Evolutionary conservation across 2,329 filamentous ascomycete species (phyloP), one percentile per base, ranked within the genome.

Genomic region (Graphilbum fragrans): DNA sequence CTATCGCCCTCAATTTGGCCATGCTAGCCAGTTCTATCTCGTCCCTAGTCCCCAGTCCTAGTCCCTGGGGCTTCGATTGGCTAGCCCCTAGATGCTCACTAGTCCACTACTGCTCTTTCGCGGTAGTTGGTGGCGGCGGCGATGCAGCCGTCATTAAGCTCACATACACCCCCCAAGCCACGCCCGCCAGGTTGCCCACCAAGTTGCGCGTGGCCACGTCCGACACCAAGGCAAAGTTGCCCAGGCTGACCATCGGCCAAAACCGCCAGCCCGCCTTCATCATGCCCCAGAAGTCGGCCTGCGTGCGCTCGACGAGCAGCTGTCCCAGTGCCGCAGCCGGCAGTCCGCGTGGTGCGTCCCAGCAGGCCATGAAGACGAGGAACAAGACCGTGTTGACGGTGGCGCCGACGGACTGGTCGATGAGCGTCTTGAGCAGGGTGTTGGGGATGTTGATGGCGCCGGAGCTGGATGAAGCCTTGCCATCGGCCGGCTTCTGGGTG

Each of bases 151-250:
- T 67, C 47, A 73, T 58, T 52, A 86, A 58, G 54, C 77, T 83
- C 55, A 86, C 59, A 56, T 82, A 86, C 37, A 86, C 64, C 0
- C 78, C 77, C 82, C 82, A 87, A 10, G 65, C 69, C 22, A 86
- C 64, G 8, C 82, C 82, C 20, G 80, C 80, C 35, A 80, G 59
- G 53, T 75, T 74, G 2, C 75, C 80, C 50, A 84, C 72, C 19
- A 86, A 61, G 35, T 79, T 77, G 40, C 82, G 65, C 41, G 71
- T 68, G 53, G 83, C 70, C 3, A 84, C 70, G 29, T 74, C 80
- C 44, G 80, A 67, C 44, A 85, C 65, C 18, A 71, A 58, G 3
- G 74, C 70, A 55, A 82, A 86, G 62, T 80, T 81, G 43, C 82
- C 57, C 32, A 80, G 53, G 49, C 77, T 82, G 8, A 86, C 75